phyloP scores from a whole-genome alignment of 2,329 filamentous ascomycete species.

The Neophaeococcomyces mojaviensis region DNA sequence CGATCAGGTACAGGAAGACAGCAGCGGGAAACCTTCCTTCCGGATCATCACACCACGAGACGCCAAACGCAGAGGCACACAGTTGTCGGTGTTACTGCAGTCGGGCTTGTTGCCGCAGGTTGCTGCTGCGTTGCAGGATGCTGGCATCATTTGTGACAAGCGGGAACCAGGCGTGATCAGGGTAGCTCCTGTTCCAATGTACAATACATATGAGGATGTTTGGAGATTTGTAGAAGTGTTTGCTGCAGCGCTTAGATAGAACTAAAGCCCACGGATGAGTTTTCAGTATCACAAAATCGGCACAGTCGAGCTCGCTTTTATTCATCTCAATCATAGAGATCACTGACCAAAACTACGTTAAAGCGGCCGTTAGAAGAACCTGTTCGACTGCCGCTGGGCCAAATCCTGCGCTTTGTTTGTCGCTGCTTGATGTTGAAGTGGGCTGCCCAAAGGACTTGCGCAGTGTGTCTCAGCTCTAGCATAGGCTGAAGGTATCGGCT shows the following conservation, averaged over 20 bases:
- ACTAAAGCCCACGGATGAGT: too few species aligned
- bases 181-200: slow-evolving; percentile 74
- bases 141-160: slow-evolving; percentile 72
- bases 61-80: slow-evolving; percentile 62
- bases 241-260: background rate
- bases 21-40: slow-evolving; percentile 40
- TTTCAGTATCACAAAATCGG: too few species aligned
- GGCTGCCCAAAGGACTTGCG: too few species aligned
- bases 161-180: slow-evolving; percentile 76
- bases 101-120: slow-evolving; percentile 63
- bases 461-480: too few species aligned
- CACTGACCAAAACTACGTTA: too few species aligned
- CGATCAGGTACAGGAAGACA: slow-evolving; percentile 21
- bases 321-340: too few species aligned
- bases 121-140: slow-evolving; percentile 53
- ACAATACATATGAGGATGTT: slow-evolving; percentile 72
- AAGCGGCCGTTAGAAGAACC: too few species aligned
- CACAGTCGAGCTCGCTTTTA: too few species aligned
- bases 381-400: too few species aligned
- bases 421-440: too few species aligned
- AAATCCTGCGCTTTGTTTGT: too few species aligned
- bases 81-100: slow-evolving; percentile 66
- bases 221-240: slow-evolving; percentile 43
- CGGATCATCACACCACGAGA: slow-evolving; percentile 62
- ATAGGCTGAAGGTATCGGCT: too few species aligned